Conservation (phyloP, 1,139 yeast genomes). For the Kodamaea derodonti region DNA sequence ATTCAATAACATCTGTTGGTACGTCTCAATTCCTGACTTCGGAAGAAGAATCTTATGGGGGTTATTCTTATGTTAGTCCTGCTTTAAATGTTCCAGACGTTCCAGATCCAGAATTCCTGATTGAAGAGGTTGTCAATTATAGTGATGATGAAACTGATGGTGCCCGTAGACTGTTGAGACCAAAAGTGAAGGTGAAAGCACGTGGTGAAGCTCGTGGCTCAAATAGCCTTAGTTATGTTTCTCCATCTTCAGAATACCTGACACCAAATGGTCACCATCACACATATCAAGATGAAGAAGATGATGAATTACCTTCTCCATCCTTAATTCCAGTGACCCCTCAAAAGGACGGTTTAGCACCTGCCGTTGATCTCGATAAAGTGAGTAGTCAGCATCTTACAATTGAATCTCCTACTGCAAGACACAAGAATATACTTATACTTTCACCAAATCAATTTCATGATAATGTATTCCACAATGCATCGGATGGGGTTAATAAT, state of each 20-base stretch:
- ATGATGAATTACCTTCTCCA: conserved; percentile 1
- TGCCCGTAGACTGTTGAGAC: conserved; percentile 6
- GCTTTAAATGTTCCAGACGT: conserved; percentile 4
- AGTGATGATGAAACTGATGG: conserved; percentile 32
- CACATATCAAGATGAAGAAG: background rate
- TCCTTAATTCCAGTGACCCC: conserved; percentile 1
- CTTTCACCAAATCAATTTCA: conserved; percentile 41
- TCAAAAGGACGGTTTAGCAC: conserved; percentile 14
- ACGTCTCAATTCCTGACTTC: conserved; percentile 15
- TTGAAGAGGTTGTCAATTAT: conserved; percentile 40
- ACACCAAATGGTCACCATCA: background rate
- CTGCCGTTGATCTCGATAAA: conserved; percentile 21
- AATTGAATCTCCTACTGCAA: conserved; percentile 5
- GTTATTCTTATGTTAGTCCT: background rate
- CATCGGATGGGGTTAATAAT: conserved; percentile 7
- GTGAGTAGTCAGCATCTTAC: conserved; percentile 3
- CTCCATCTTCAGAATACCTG: conserved; percentile 1
- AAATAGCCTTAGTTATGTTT: background rate
- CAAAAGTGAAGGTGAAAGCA: conserved; percentile 2
- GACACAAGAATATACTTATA: conserved; percentile 33
- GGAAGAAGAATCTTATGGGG: conserved; percentile 6
- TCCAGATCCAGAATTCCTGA: conserved; percentile 27
- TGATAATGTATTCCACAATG: conserved; percentile 31
- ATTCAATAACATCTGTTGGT: conserved; percentile 11
- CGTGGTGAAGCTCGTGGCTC: background rate